Evolutionary conservation across 1,139 yeast species (phyloP), one percentile per base, ranked within the genome.

Genomic region (Suhomyces guaymorum): DNA sequence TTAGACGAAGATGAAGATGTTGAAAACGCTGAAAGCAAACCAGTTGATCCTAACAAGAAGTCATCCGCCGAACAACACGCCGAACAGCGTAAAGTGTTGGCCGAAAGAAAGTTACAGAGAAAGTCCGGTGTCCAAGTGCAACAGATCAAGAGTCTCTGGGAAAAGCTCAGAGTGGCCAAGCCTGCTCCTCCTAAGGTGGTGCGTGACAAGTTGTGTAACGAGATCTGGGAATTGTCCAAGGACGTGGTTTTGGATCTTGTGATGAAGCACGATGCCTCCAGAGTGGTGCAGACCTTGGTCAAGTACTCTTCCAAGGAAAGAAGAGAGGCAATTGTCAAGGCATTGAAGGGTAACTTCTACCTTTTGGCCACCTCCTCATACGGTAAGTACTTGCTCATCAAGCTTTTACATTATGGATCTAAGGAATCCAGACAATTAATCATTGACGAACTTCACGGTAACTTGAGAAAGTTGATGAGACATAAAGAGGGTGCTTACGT

Each of bases 401-500:
- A 92, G 65, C 70, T 92, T 48, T 73, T 92, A 52, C 97, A 90
- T 62, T 92, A 92, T 61, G 98, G 97, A 7, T 75, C 92, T 12
- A 87, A 82, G 54, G 82, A 82, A 20, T 79, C 90, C 2, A 76
- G 96, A 51, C 82, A 79, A 37, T 53, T 77, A 24, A 85, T 92
- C 38, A 75, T 90, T 38, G 75, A 83, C 54, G 97, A 88, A 63
- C 73, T 92, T 44, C 96, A 89, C 55, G 97, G 97, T 34, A 83
- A 83, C 52, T 77, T 88, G 51, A 74, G 97, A 59, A 90, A 88
- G 61, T 73, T 92, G 46, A 89, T 92, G 94, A 82, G 95, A 71
- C 97, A 92, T 63, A 83, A 84, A 65, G 97, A 92, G 71, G 98
- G 97, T 64, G 97, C 97, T n/a, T 89, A 92, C 54, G 97, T 92